Evolutionary conservation across 106 monocot species (phyloP), one percentile per base, ranked within the genome.

Genomic region (Allium sativum): DNA sequence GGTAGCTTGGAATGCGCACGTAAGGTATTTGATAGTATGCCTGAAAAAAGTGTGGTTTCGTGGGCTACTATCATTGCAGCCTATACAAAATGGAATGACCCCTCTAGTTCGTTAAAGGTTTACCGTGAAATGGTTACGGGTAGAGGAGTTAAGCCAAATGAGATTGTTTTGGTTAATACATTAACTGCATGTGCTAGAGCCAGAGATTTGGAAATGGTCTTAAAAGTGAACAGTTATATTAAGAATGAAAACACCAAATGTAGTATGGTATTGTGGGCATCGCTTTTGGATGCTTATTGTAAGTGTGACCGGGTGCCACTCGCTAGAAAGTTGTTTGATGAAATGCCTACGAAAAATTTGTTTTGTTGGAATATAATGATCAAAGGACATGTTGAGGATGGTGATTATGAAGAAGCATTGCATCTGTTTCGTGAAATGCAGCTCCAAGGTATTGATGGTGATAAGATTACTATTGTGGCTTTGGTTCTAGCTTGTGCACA

Each of bases 401-500:
- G 52, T 61, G 5, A 45, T 12, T 82, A 68, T 10, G 66, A 77
- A 2, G 73, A 82, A 45, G 77, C 73, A 51, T 43, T 82, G 45
- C 14, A 40, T 7, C 20, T 77, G 62, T 77, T 77, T 40, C 66
- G 67, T 64, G 74, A 77, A 52, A 82, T 77, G 77, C 74, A 77
- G 44, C 42, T 45, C 0, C 68, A 52, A 12, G 79, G 83, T 1
- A 9, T 86, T 42, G 67, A 72, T 42, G 80, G 81, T 12, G 86
- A 92, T 62, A 75, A 83, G 62, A 57, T 91, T 18, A 68, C 67
- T 15, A 64, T 86, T 13, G 45, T 79, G 19, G 78, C 70, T 70
- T 74, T 81, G 58, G 76, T 93, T 45, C 79, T 81, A 1, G 80
- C 93, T 53, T 89, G 93, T 51, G 77, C 83, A 7, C 79, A 74